Conservation (phyloP, 176 grass and related monocot species). For the Rhipidocladum racemiflorum region DNA sequence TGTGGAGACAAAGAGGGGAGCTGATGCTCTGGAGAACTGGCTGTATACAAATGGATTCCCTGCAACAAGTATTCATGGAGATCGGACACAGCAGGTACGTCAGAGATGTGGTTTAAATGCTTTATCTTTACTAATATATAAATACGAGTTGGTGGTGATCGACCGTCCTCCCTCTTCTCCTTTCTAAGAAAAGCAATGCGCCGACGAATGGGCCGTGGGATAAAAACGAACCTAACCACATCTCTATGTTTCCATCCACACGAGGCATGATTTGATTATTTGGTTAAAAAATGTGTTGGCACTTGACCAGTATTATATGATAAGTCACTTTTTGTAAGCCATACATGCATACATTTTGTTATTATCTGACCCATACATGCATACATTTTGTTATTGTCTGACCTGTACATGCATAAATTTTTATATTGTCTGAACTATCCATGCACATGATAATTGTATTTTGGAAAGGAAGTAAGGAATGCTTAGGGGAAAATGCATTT, state of each 20-base stretch:
- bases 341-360: neutral
- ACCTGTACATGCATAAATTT: neutral
- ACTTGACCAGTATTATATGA: neutral
- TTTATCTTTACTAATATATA: neutral
- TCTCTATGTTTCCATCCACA: too few species aligned
- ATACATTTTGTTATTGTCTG: neutral
- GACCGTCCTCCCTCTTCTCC: too few species aligned
- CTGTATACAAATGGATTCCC: slow-evolving; percentile 83
- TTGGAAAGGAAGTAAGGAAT: neutral
- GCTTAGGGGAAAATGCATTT: neutral
- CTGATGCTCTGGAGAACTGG: slow-evolving; percentile 94
- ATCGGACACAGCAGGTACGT: slow-evolving; percentile 77
- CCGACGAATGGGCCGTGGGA: too few species aligned
- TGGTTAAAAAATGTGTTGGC: too few species aligned
- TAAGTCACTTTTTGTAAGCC: neutral
- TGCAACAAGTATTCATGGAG: slow-evolving; percentile 95
- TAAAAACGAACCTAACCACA: too few species aligned
- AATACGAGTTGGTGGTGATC: too few species aligned
- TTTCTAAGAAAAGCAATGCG: too few species aligned
- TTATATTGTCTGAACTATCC: neutral
- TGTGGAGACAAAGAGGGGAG: slow-evolving; percentile 94
- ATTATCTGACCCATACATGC: neutral
- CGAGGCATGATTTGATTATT: too few species aligned
- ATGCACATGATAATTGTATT: neutral
- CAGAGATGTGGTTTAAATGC: neutral